Percentiles rank a stretch among this genome's conserved stretches.
Evolutionary conservation across 768 basidiomycete species (phyloP).

Genomic region (Naganishia vishniacii): DNA sequence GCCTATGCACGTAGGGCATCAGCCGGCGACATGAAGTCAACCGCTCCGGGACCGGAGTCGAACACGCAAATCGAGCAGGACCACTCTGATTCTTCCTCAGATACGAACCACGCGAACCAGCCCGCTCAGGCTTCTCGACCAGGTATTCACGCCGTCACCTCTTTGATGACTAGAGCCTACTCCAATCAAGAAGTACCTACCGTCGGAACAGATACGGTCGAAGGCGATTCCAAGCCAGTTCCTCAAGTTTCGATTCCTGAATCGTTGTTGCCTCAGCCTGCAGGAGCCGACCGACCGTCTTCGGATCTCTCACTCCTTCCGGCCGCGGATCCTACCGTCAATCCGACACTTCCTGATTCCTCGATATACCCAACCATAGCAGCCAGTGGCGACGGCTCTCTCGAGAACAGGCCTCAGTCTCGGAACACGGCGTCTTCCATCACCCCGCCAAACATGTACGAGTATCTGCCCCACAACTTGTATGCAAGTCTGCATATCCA

Average conservation of each 20-base stretch:
- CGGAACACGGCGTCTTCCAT: slow-evolving; percentile 4
- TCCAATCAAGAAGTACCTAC: neutral
- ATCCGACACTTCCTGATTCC: neutral
- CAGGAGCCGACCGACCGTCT: neutral
- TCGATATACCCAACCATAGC: neutral
- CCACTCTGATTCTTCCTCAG: neutral
- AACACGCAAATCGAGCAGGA: neutral
- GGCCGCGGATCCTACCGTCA: neutral
- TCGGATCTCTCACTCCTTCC: slow-evolving; percentile 5
- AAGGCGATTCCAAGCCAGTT: neutral
- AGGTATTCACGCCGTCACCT: neutral
- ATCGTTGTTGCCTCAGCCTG: slow-evolving; percentile 3
- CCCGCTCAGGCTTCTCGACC: neutral
- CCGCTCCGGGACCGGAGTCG: neutral
- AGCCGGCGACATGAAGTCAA: slow-evolving; percentile 1
- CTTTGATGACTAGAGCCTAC: neutral
- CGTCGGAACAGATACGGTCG: neutral
- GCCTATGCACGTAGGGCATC: neutral
- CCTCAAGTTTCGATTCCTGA: slow-evolving; percentile 1
- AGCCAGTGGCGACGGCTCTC: neutral
- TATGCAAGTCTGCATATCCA: slow-evolving; percentile 8
- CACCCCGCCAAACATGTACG: slow-evolving; percentile 12
- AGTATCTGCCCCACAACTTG: slow-evolving; percentile 3
- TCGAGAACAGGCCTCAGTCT: slow-evolving; percentile 1
- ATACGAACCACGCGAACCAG: neutral